These are phyloP conservation scores for Theobroma cacao DNA, from an alignment of 345 rosid genomes.

Conservation along the genomic window DNA sequence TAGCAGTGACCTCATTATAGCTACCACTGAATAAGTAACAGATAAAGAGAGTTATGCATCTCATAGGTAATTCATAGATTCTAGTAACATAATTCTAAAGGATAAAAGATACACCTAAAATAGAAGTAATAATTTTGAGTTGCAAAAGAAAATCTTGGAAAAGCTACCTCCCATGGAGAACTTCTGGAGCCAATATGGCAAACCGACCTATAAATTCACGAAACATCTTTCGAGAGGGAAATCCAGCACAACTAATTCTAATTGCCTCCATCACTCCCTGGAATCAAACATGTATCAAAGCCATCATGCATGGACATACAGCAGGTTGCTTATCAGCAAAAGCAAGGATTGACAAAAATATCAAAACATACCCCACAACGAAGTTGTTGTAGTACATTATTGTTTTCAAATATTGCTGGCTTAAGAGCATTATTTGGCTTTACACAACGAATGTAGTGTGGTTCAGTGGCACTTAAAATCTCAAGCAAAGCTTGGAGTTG, in stretches of 20 bases:
- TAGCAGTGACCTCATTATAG: constrained; percentile 65
- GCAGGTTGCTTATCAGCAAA: constrained; percentile 4
- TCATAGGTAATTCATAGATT: constrained; percentile 1
- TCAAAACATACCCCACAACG: constrained; percentile 88
- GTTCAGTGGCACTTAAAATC: constrained; percentile 87
- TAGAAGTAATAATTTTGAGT: constrained; percentile 1
- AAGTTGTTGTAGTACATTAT: constrained; percentile 79
- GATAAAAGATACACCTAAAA: constrained; percentile 1
- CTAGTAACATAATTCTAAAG: not conserved
- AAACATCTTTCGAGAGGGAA: constrained; percentile 86
- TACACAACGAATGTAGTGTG: constrained; percentile 93
- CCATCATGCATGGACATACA: constrained; percentile 3
- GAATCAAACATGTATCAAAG: constrained; percentile 10
- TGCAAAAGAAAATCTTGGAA: constrained; percentile 2
- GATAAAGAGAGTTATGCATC: constrained; percentile 11
- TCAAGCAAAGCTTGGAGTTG: constrained; percentile 94
- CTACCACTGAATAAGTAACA: constrained; percentile 34
- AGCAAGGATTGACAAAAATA: constrained; percentile 20
- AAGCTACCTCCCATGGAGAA: constrained; percentile 52
- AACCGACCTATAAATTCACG: constrained; percentile 70
- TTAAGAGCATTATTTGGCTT: constrained; percentile 95
- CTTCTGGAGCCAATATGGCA: constrained; percentile 60
- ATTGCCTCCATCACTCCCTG: constrained; percentile 99
- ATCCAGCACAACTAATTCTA: constrained; percentile 98
- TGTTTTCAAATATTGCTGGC: constrained; percentile 85